Percentiles rank a stretch among this genome's conserved stretches.
Evolutionary conservation across 75 land plant genomes (phyloP).

Genomic region (Sequoia sempervirens): DNA sequence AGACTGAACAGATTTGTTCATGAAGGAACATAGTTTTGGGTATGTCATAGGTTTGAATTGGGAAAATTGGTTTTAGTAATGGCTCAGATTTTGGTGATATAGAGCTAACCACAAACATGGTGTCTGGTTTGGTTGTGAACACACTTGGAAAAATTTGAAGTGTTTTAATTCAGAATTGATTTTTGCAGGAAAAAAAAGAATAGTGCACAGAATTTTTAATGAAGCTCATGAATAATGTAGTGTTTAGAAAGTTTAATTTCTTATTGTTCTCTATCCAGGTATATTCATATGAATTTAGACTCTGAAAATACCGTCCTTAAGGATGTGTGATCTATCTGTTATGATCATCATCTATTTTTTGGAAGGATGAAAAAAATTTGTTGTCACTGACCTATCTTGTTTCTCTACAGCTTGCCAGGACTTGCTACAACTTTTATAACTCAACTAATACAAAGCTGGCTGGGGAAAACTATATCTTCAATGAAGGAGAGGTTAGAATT

Average conservation of each 20-base stretch:
- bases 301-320: background rate
- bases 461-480: slow-evolving; percentile 89
- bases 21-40: background rate
- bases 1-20: background rate
- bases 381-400: background rate
- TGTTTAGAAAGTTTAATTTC: background rate
- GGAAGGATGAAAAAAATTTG: background rate
- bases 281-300: background rate
- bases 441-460: slow-evolving; percentile 92
- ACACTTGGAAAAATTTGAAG: background rate
- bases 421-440: slow-evolving; percentile 94
- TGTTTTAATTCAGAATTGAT: background rate
- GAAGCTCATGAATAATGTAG: background rate
- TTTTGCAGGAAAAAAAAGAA: background rate
- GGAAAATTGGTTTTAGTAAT: background rate
- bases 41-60: background rate
- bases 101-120: background rate
- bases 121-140: background rate
- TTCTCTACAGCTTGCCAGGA: slow-evolving; percentile 78
- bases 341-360: background rate
- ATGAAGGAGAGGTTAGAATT: slow-evolving; percentile 53
- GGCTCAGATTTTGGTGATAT: background rate
- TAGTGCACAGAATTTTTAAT: background rate
- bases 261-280: background rate
- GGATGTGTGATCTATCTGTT: background rate